Base-by-base conservation (phyloP, 1,284 basidiomycete genomes). In the Wolfiporia cocos region DNA sequence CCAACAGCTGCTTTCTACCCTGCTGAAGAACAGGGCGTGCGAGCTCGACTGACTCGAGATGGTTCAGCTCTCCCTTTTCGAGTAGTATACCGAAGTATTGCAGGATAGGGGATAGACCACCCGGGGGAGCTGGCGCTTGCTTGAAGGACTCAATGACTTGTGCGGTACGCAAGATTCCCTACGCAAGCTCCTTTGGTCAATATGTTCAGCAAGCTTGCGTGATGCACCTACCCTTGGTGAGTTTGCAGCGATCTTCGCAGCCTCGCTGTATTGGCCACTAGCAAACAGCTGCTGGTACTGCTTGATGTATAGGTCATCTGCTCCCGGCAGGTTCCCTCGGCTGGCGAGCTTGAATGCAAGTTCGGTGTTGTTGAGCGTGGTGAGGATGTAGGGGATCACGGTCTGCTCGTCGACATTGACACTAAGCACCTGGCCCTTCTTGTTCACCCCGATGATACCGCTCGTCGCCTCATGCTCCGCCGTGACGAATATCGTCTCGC, bases 101-200 rank as follows among this genome's bases (percentile, higher is more conserved):
- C 20, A 99, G 74, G 55, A 99, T 99, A 5, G 96, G 96, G 9
- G 92, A 95, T 39, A 99, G 76, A 29, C 90, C 88, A 40, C 95
- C 94, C 12, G 92, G 81, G 44, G 88, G 86, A 9, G 88, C 78
- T 20, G 95, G 94, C 1, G 95, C 92, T 53, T 84, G 77, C 74
- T 99, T 99, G 81, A 99, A 98, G 14, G 92, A 87, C 59, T 99
- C 96, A 54, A 99, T 99, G 40, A 98, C 92, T 63, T 92, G 88
- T 12, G 84, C 81, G 9, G 96, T 99, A 48, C 96, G 87, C 18
- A 99, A 73, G 54, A 99, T 96, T 15, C 96, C 96, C 86, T 89
- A n/a, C 34, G 22, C 46, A 38, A 32, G 21, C n/a, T 22, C 24
- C 24, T 31, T 42, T 10, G 18, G 31, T 17, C 12, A 14, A 14